Evolutionary conservation across 2,329 filamentous ascomycete species (phyloP), one percentile per base, ranked within the genome.

Genomic region (Gaeumannomyces tritici): DNA sequence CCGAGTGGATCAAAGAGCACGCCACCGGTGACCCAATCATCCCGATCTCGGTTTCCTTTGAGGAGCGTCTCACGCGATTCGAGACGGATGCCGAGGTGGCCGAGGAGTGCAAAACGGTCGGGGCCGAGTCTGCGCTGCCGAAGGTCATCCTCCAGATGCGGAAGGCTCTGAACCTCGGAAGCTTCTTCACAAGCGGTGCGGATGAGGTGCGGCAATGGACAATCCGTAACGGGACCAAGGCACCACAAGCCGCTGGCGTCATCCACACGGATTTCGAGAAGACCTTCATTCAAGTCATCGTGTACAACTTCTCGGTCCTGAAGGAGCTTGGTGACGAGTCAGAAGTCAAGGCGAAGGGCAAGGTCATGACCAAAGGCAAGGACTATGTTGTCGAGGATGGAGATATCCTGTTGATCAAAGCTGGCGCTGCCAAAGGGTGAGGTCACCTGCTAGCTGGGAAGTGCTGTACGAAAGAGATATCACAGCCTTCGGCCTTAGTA

Each of bases 121-220:
- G 89, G 66, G 89, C 90, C 66, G 92, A 95, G 72, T 97, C 93
- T 8, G 89, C 89, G 28, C 82, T 99, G 61, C 92, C 93, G 71
- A 98, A 98, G 84, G 84, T 96, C 72, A 88, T 99, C 72, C 81
- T 86, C 27, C 90, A 91, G 69, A 99, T 99, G 95, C 90, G 95
- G 73, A 92, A 95, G 79, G 87, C 86, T 21, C 82, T 99, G 69
- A 89, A 95, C 77, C 83, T 99, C 55, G 89, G 89, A 73, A 95
- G 90, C 74, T 99, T 99, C 84, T 99, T 99, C 87, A 99, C 95
- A 61, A 93, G 89, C 42, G 95, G 95, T 71, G 79, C 92, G 28
- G 96, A 99, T 73, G 95, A 99, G 80, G 95, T 99, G 67, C 86
- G 95, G 70, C 95, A 99, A 80, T 99, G 95, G 96, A 99, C 95